Evolutionary conservation across 441 rosid genomes (phyloP), one percentile per base, ranked within the genome.

Genomic region (Adansonia grandidieri): DNA sequence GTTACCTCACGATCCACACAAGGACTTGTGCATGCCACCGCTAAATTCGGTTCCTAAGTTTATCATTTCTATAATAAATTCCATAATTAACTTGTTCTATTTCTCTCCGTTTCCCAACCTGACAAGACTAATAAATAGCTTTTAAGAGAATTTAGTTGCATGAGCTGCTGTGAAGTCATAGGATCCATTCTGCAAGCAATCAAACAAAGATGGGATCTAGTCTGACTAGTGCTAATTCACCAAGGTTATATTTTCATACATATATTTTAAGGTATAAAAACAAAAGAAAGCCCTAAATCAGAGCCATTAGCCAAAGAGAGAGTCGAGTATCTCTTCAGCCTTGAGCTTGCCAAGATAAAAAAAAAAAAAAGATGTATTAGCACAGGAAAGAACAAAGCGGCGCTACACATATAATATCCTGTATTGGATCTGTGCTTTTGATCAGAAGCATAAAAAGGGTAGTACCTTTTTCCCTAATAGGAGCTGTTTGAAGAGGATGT

Each of bases 391-490:
- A 54, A 79, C 68, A 76, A 56, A 63, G 79, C 73, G 81, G 66
- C 64, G 6, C 42, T 37, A 37, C 47, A 78, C 45, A 74, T 47
- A 45, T 9, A 60, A 48, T 22, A 78, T 77, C 82, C 81, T 83
- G 81, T 74, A 78, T 82, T 75, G 78, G 83, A 83, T 83, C 88
- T 85, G 87, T 81, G 85, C 82, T 82, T 81, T 75, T 81, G 80
- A 84, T 82, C 74, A 86, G 87, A 69, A 80, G 82, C 80, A 79
- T 37, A 37, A 6, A 37, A 84, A 87, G 80, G 74, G 78, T 73
- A 80, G 80, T 79, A 85, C 88, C 89, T 84, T 82, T 70, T 58
- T 78, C 77, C 42, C 84, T 81, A 4, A 37, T 77, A 74, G 66
- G 42, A 37, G 81, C 82, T 84, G 80, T 80, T 80, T 82, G 84